Evolutionary conservation across 768 basidiomycete genomes (phyloP).

Genomic region (Amanita inopinata): DNA sequence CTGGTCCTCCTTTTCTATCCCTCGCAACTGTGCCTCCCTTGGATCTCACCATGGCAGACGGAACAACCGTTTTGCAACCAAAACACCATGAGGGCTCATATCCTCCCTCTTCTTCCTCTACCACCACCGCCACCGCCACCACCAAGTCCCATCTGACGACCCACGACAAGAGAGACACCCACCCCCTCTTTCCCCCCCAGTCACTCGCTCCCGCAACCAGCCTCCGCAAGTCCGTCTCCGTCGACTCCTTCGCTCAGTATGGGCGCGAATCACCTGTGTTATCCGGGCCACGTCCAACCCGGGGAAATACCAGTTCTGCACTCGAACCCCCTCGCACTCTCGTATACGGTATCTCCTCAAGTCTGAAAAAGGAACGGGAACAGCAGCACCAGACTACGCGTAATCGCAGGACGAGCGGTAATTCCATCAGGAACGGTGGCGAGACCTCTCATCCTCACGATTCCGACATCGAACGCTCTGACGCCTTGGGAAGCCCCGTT

Average conservation of each 20-base stretch:
- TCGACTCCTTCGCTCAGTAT: conserved; percentile 59
- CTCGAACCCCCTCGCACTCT: conserved; percentile 22
- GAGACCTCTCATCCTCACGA: conserved; percentile 29
- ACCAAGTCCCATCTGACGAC: conserved; percentile 33
- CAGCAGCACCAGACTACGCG: conserved; percentile 29
- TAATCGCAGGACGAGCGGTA: conserved; percentile 47
- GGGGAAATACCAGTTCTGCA: conserved; percentile 26
- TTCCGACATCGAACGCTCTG: conserved; percentile 46
- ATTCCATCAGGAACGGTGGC: conserved; percentile 33
- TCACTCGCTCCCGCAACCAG: conserved; percentile 25
- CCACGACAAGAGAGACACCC: conserved; percentile 14
- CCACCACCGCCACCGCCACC: conserved; percentile 18
- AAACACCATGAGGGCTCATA: conserved; percentile 2
- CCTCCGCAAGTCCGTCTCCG: conserved; percentile 69
- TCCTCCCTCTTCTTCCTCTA: conserved; percentile 13
- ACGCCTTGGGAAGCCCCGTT: conserved; percentile 27
- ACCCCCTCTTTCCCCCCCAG: conserved; percentile 14
- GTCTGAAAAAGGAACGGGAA: conserved; percentile 10
- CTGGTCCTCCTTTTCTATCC: conserved; percentile 8
- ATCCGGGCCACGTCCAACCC: conserved; percentile 26
- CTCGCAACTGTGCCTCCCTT: conserved; percentile 6
- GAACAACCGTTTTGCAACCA: conserved; percentile 3
- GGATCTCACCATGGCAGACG: conserved; percentile 7
- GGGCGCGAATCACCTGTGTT: conserved; percentile 25
- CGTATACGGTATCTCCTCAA: conserved; percentile 8